Evolutionary conservation across 192 early-diverging fungal species (phyloP), one percentile per base, ranked within the genome.

Genomic region (Chytriomyces hyalinus): DNA sequence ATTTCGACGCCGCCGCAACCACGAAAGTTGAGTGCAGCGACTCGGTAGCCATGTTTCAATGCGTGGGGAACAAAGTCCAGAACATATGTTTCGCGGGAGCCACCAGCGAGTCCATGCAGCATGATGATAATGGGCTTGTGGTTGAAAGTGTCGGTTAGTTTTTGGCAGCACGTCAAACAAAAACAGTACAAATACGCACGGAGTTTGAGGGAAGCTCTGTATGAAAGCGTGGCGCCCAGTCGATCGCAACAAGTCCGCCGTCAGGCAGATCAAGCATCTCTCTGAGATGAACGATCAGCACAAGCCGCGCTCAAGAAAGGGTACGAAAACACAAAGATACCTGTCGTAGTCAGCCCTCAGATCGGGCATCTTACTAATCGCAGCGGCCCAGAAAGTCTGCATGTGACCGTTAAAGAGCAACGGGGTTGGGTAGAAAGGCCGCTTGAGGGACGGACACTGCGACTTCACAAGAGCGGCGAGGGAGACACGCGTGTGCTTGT

Each of bases 101-200:
- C 95, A 60, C 97, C 97, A 6, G 96, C 96, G 73, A 98, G 80
- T 36, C 97, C 96, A 80, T 97, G 97, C 13, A 93, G 84, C 51
- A 95, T 85, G 6, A 98, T 85, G 49, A 97, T 80, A 44, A 91
- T 93, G 0, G 95, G 94, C 71, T 70, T n/a, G 3, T 13, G 43
- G 17, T 20, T 65, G 11, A 26, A 15, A 65, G 15, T 13, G 15
- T 28, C 13, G n/a, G 15, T 15, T 6, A 24, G n/a, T 65, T 22
- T 65, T 65, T 65, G 17, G n/a, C 20, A 65, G 26, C 13, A 57
- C 1, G 15, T 28, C n/a, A 24, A 5, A 6, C 6, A 70, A 90
- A 91, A 70, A 84, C 81, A 22, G n/a, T 43, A 24, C 13, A 10
- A 24, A 15, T 62, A 26, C 17, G 13, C 17, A 67, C 53, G 0